These are phyloP conservation scores for Plasmodium knowlesi DNA, from an alignment of 169 alveolate species.

Conservation along the genomic window DNA sequence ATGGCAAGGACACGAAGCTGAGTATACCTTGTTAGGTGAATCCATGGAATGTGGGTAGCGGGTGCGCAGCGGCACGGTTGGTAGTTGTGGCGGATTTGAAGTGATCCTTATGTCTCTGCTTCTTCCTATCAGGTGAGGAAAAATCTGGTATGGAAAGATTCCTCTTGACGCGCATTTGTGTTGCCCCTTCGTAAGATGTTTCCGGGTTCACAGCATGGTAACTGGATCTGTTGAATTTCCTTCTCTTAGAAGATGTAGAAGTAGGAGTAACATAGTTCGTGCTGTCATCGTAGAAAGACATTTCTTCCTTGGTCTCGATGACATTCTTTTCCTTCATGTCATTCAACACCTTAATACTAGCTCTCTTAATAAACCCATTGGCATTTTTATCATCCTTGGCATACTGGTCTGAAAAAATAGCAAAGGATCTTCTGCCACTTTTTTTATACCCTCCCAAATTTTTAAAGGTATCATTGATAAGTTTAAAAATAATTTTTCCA, in stretches of 20 bases:
- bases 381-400: conserved; percentile 54
- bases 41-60: neutral
- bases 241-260: conserved; percentile 14
- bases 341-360: conserved; percentile 64
- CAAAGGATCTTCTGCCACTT: conserved; percentile 74
- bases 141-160: conserved; percentile 64
- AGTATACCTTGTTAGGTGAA: neutral
- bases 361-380: conserved; percentile 69
- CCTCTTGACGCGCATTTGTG: conserved; percentile 26
- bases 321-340: conserved; percentile 74
- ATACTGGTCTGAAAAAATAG: conserved; percentile 64
- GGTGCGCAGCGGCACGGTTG: neutral
- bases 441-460: conserved; percentile 74
- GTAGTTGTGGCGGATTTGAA: conserved; percentile 42
- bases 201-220: conserved; percentile 33
- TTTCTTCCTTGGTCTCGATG: conserved; percentile 46
- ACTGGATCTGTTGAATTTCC: conserved; percentile 57
- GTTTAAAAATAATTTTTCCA: conserved; percentile 56
- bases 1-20: neutral
- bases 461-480: conserved; percentile 68
- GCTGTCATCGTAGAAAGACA: conserved; percentile 56
- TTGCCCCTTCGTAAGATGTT: conserved; percentile 7
- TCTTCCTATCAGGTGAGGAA: conserved; percentile 27
- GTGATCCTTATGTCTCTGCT: neutral
- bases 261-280: conserved; percentile 11